Percentiles rank a stretch among this genome's conserved stretches.
Evolutionary conservation across 2,329 filamentous ascomycete genomes (phyloP).

Genomic region (Camillea tinctor): DNA sequence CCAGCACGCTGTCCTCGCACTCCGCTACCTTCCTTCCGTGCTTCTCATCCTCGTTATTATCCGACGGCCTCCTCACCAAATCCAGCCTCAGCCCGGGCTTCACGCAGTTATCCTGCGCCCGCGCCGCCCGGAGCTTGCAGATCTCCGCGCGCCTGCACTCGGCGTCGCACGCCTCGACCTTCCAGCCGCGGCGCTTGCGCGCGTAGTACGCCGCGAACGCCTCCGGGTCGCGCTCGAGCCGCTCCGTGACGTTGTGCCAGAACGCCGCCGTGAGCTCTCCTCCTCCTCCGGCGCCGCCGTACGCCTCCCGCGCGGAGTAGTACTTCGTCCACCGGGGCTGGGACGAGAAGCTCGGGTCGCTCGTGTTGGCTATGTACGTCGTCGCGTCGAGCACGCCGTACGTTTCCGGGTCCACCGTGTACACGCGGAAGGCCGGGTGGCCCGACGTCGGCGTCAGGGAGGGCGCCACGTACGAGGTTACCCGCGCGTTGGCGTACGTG

Average conservation of each 20-base stretch:
- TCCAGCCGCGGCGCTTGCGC: conserved; percentile 48
- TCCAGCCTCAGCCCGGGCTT: conserved; percentile 35
- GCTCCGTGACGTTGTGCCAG: conserved; percentile 56
- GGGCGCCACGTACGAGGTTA: conserved; percentile 54
- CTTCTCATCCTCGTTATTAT: neutral
- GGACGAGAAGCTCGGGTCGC: conserved; percentile 39
- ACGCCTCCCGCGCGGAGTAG: conserved; percentile 56
- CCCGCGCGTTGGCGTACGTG: conserved; percentile 42
- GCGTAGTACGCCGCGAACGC: conserved; percentile 47
- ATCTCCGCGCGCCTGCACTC: conserved; percentile 44
- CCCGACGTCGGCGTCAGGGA: conserved; percentile 55
- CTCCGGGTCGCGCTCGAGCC: conserved; percentile 42
- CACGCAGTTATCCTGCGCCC: conserved; percentile 53
- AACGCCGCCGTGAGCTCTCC: conserved; percentile 54
- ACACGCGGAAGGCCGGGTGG: conserved; percentile 57
- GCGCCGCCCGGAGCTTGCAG: conserved; percentile 51
- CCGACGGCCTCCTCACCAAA: conserved; percentile 15
- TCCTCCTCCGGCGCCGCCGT: conserved; percentile 39
- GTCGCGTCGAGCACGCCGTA: conserved; percentile 54
- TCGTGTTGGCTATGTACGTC: conserved; percentile 55
- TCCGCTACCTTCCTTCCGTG: conserved; percentile 14
- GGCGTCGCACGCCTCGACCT: conserved; percentile 35
- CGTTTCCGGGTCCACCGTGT: conserved; percentile 56
- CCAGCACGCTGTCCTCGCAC: conserved; percentile 20
- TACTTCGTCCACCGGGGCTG: conserved; percentile 53